Conservation (phyloP, 23 red algal genomes). For the Gracilariopsis chorda region DNA sequence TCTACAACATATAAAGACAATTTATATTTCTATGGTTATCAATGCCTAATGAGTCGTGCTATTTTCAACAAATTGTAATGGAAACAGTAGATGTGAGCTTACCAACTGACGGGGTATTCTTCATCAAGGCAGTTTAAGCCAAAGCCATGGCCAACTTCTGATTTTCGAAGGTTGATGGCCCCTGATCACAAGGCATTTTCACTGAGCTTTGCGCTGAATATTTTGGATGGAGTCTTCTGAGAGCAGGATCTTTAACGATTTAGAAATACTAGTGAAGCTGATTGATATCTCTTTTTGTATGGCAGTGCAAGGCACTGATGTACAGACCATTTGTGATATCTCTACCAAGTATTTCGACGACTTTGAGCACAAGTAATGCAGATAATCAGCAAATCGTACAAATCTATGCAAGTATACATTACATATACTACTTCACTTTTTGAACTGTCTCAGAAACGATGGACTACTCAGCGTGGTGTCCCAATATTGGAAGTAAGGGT, state of each 20-base stretch:
- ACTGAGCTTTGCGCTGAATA: neutral
- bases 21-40: neutral
- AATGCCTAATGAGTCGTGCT: neutral
- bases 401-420: neutral
- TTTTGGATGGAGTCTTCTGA: neutral
- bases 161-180: neutral
- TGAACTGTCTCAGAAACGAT: neutral
- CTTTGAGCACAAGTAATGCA: neutral
- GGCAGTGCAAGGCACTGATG: neutral
- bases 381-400: neutral
- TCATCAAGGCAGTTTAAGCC: neutral
- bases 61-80: neutral
- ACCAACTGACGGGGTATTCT: neutral
- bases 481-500: constrained; percentile 1
- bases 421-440: neutral
- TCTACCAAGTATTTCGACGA: neutral
- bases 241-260: neutral
- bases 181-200: neutral
- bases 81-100: neutral
- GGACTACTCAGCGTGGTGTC: neutral
- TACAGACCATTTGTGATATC: neutral
- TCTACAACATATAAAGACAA: constrained; percentile 18
- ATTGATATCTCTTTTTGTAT: neutral
- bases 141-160: neutral
- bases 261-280: neutral